Evolutionary conservation across 352 stramenopile species (phyloP), one percentile per base, ranked within the genome.

Genomic region (Phytopythium helicoides): DNA sequence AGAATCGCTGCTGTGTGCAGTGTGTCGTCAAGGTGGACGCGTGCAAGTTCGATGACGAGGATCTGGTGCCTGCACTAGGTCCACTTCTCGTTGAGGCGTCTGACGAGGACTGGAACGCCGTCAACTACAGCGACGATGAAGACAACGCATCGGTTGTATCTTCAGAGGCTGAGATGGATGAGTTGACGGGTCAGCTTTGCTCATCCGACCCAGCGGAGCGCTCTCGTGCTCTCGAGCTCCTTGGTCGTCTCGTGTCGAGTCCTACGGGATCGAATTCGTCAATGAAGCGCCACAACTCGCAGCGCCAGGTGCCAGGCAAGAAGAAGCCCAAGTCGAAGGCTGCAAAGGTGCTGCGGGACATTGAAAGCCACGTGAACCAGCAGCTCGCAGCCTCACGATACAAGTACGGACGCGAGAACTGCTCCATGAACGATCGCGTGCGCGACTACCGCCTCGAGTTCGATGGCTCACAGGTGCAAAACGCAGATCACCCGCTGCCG

Each of bases 371-470:
- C 42, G 39, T 79, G 56, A 69, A 52, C 40, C 37, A 72, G 38
- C 53, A 62, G 19, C 59, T 79, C 28, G 54, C 56, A 14, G 62
- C 52, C 42, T 62, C 59, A 0, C 54, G 50, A 1, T 51, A 62
- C 25, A 58, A 62, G 36, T 71, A 64, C 49, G 55, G 49, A 0
- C 23, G 37, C 4, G 46, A 66, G 14, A 33, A 58, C 0, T 71
- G 63, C 14, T 44, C 60, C 10, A 51, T 82, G 37, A 68, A 62
- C 42, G 63, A 73, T 33, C 64, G 60, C 26, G 54, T 62, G 3
- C 72, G 68, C 50, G 73, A 88, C 68, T 85, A 88, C 56, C 50
- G 56, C 40, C 78, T 58, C 49, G 47, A 68, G 52, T 86, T 76
- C 41, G 65, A 81, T 31, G 28, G 40, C 4, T 67, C 48, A 5